phyloP scores from a whole-genome alignment of 768 basidiomycete species.

The Tylopilus sp. region DNA sequence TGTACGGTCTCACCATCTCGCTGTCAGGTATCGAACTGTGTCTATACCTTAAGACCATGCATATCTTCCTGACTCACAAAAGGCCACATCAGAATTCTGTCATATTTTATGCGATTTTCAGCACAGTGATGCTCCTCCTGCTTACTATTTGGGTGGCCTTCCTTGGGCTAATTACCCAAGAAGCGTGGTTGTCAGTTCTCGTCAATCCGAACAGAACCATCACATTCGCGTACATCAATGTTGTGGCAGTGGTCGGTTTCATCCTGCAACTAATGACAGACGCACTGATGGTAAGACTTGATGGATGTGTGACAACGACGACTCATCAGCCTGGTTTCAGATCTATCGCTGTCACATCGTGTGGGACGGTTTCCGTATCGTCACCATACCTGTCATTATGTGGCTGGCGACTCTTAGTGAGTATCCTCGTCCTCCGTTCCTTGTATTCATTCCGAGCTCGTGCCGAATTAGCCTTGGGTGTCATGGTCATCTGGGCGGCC shows the following conservation, averaged over 20 bases:
- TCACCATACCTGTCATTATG: constrained; percentile 13
- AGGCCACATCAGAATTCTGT: no score
- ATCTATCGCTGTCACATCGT: constrained; percentile 36
- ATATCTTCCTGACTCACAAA: no score
- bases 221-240: not conserved
- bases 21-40: not conserved
- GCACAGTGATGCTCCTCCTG: no score
- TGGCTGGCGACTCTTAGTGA: constrained; percentile 15
- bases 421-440: not conserved
- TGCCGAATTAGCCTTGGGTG: not conserved
- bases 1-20: not conserved
- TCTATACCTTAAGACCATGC: no score
- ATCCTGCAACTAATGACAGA: not conserved
- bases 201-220: not conserved
- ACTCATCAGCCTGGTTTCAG: constrained; percentile 15
- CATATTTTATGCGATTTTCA: no score
- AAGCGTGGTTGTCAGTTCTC: not conserved
- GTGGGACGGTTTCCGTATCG: constrained; percentile 16
- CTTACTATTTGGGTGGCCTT: no score
- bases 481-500: not conserved
- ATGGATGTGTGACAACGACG: not conserved
- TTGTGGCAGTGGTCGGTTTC: not conserved
- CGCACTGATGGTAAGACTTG: not conserved
- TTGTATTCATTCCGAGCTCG: no score
- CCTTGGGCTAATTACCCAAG: no score